phyloP scores from a whole-genome alignment of 495 filamentous ascomycete genomes.

The Penicillium alfredii region DNA sequence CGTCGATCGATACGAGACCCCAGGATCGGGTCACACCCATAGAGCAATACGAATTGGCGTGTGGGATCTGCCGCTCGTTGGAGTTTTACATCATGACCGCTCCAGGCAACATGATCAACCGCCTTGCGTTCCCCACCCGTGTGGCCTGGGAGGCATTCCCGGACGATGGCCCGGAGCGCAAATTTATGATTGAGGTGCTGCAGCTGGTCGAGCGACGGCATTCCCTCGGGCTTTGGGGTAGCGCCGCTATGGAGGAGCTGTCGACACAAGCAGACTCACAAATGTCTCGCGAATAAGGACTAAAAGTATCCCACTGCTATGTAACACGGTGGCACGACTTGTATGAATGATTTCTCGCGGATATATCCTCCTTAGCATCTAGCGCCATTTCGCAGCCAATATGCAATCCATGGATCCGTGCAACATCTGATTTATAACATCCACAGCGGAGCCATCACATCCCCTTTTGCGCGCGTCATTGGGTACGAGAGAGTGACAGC shows the following conservation, averaged over 20 bases:
- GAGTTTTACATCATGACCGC: conserved; percentile 38
- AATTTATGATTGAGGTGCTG: conserved; percentile 34
- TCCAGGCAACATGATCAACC: conserved; percentile 44
- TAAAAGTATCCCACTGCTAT: too few relatives aligned
- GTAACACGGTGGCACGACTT: background rate
- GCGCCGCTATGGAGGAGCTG: conserved; percentile 37
- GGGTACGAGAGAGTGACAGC: too few relatives aligned
- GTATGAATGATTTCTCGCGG: too few relatives aligned
- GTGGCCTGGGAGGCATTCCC: conserved; percentile 43
- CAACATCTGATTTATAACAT: conserved; percentile 3
- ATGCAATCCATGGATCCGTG: background rate
- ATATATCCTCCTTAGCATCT: too few relatives aligned
- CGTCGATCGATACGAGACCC: conserved; percentile 32
- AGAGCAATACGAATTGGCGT: conserved; percentile 37
- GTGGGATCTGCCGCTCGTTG: conserved; percentile 37
- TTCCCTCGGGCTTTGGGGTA: conserved; percentile 36
- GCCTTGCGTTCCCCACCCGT: conserved; percentile 38
- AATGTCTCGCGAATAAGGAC: conserved; percentile 18
- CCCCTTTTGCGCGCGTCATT: conserved; percentile 1
- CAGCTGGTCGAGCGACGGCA: conserved; percentile 38
- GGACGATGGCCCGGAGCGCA: conserved; percentile 31
- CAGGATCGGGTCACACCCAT: conserved; percentile 26
- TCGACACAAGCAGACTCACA: conserved; percentile 25
- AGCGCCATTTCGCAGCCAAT: too few relatives aligned
- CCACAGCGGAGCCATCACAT: background rate